Base-by-base conservation (phyloP, 371 early-diverging fungal genomes). In the Fennellomyces sp. region DNA sequence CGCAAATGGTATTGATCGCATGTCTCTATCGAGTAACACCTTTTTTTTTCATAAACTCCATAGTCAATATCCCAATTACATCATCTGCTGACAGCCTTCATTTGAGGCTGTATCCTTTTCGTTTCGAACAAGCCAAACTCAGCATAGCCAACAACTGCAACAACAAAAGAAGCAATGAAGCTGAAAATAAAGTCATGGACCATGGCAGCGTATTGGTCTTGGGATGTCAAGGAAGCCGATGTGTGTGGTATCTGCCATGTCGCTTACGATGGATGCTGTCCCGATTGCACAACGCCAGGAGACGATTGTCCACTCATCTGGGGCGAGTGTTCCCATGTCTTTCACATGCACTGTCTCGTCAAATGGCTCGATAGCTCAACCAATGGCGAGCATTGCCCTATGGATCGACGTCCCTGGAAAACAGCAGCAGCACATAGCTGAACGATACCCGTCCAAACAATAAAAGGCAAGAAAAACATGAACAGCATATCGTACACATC, bases 341-440 rank as follows among this genome's bases (percentile, higher is more conserved):
- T 94, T 71, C 96, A 96, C 73, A 82, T 94, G 82, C 96, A 96
- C 70, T 96, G 96, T 57, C 62, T 96, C 11, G 66, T 84, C 61
- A 89, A 88, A 38, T 96, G 96, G 95, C 75, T 91, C 51, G 70
- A 73, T 15, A 80, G 84, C 25, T 88, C 91, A 25, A 73, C 73
- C 21, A 85, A 85, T 42, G 82, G 82, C 49, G 84, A 87, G 49
- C 85, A 74, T 27, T 95, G 96, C 63, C 96, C 96, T 3, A 85
- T 95, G 90, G 94, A 93, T 71, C 81, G 95, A 35, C 69, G 75
- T 39, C 86, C 84, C 5, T 95, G 94, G 94, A 74, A 80, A 51
- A 88, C 79, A 2, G 68, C 63, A 11, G 53, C 61, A 12, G 62
- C 61, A 19, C 61, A 42, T 27, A 53, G 49, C 13, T 58, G 49